Conservation (phyloP, 331 rosid species). For the Malus hybrid region DNA sequence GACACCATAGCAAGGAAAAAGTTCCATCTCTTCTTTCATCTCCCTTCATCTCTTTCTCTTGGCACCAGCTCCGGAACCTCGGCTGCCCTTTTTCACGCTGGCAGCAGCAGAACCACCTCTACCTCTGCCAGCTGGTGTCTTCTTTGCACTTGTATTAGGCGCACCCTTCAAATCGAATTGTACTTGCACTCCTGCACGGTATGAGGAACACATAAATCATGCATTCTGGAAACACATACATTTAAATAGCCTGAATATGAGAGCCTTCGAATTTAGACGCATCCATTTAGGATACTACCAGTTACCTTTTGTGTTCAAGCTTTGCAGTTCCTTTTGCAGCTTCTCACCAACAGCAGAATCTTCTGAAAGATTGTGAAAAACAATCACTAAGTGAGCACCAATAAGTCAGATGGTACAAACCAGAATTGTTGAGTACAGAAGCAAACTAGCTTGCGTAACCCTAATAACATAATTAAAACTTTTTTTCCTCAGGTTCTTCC, state of each 20-base stretch:
- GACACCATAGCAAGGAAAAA: neutral
- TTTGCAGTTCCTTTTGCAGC: slow-evolving; percentile 75
- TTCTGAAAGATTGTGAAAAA: slow-evolving; percentile 19
- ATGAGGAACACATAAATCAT: neutral
- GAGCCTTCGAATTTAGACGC: neutral
- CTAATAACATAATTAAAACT: neutral
- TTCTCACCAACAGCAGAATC: slow-evolving; percentile 55
- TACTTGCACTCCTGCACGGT: slow-evolving; percentile 57
- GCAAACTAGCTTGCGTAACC: neutral
- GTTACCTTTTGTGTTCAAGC: slow-evolving; percentile 70
- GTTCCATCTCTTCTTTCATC: neutral
- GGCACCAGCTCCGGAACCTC: slow-evolving; percentile 50
- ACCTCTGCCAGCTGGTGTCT: slow-evolving; percentile 52
- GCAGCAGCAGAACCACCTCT: slow-evolving; percentile 44
- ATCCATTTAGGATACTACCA: neutral
- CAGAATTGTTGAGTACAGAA: neutral
- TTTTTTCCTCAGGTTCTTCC: neutral
- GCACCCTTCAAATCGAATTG: slow-evolving; percentile 70
- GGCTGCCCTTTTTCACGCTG: slow-evolving; percentile 44
- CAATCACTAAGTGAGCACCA: neutral
- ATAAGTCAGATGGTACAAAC: neutral
- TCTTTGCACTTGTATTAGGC: slow-evolving; percentile 51
- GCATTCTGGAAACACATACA: neutral
- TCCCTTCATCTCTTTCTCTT: slow-evolving; percentile 74
- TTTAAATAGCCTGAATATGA: neutral